Evolutionary conservation across 352 stramenopile genomes (phyloP), one percentile per base, ranked within the genome.

Genomic region (Phytophthora fragariaefolia): DNA sequence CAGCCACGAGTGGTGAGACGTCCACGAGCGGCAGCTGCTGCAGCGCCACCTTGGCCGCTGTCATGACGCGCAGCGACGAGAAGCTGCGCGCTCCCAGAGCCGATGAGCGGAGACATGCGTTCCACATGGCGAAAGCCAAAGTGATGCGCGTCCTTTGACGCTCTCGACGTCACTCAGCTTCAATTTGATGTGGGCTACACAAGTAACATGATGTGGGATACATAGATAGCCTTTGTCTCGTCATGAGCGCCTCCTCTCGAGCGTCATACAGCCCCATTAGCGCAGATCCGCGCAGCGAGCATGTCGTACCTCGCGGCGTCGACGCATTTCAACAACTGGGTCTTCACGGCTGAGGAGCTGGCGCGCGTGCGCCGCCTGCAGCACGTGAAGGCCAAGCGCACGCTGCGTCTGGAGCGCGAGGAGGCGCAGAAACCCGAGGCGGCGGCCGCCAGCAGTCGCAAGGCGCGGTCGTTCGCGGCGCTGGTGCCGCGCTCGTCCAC

Each of bases 301-400:
- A 96, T 96, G 88, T 80, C 88, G 73, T 96, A 96, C 73, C 74
- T 96, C 34, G 49, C 82, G 58, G 80, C 79, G 66, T 95, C 88
- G 72, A 95, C 88, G 69, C 88, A 96, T 77, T 92, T 95, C 62
- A 94, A 95, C 76, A 96, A 95, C 72, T 96, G 88, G 88, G 68
- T 96, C 67, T 93, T 96, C 76, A 81, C 76, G 30, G 23, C 27
- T 8, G 85, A 90, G 20, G 72, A 93, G 58, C 79, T 96, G 24
- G 43, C 50, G 58, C 79, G 70, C 45, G 73, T 88, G n/a, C 73
- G 81, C 6, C 66, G 78, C 3, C 65, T 96, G 43, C 84, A 86
- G 32, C 69, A 87, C 65, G 69, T 93, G 20, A 95, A 95, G 69
- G 74, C 66, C 1, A 79, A 82, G 48, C 79, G 77, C 17, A 68